These are phyloP conservation scores for Aspergillus neotritici DNA, from an alignment of 2,329 filamentous ascomycete genomes.

Conservation along the genomic window DNA sequence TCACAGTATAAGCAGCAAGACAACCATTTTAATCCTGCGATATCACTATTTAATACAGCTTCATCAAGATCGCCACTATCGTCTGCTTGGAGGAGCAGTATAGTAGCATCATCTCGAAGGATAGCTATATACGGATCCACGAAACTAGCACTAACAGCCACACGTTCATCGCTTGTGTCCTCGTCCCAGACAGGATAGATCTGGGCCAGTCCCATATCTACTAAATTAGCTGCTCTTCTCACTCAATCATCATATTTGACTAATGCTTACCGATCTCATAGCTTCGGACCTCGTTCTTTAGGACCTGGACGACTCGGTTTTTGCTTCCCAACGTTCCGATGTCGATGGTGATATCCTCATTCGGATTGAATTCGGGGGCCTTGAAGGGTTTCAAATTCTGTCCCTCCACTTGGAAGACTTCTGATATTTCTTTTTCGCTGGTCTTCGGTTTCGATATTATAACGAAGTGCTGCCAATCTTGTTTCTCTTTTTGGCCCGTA, in stretches of 20 bases:
- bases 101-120: conserved; percentile 74
- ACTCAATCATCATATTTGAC: conserved; percentile 1
- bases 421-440: conserved; percentile 66
- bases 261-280: conserved; percentile 73
- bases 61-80: conserved; percentile 80
- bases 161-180: conserved; percentile 69
- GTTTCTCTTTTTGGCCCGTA: conserved; percentile 50
- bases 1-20: conserved; percentile 81
- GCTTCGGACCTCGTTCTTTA: conserved; percentile 78
- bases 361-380: conserved; percentile 85
- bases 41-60: conserved; percentile 57
- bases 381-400: conserved; percentile 68
- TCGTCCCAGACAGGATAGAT: conserved; percentile 93
- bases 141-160: conserved; percentile 75
- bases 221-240: conserved; percentile 7
- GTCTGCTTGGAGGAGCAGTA: conserved; percentile 73
- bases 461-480: conserved; percentile 63
- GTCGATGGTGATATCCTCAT: conserved; percentile 79
- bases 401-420: conserved; percentile 69
- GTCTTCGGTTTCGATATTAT: conserved; percentile 68
- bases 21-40: conserved; percentile 65
- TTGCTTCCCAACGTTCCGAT: conserved; percentile 76
- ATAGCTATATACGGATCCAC: conserved; percentile 80
- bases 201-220: conserved; percentile 80
- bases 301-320: conserved; percentile 77